Evolutionary conservation across 140 eudicot genomes (phyloP), one percentile per base, ranked within the genome.

Genomic region (Bidens hawaiensis): DNA sequence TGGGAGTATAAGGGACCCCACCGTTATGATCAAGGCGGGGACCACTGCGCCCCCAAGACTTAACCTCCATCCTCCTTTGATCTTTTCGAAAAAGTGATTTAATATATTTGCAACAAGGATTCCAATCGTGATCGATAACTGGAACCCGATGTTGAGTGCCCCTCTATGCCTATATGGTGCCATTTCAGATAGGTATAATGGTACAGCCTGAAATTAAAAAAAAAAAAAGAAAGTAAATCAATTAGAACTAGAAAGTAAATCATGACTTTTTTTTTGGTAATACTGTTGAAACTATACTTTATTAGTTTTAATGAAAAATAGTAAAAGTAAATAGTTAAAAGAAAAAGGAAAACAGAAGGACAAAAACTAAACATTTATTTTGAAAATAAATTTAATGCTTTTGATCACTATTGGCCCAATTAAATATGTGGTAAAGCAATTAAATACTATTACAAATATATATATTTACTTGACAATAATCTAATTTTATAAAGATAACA

Each of bases 131-230:
- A 86, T 79, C 4, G 94, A 90, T 5, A 90, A 62, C 5, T 90
- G 97, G 33, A 90, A 90, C 0, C 85, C 87, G 23, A 83, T 90
- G 78, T 90, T 90, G 17, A 90, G 90, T 3, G 94, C 78, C 43
- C 97, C 97, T 72, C 95, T 76, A 77, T 70, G 83, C 70, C 79
- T 83, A 85, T 79, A 83, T 0, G 97, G 97, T 3, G 97, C 97
- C 97, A 90, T 90, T 62, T 90, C 97, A 0, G 95, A 90, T 2
- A 89, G 86, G 79, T 89, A 89, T 7, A 89, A 76, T 3, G 97
- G 97, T n/a, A 89, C 97, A 12, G 97, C 78, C 97, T 90, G 90
- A 56, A 42, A 42, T 59, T 31, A 21, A 14, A 13, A 55, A 55
- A 12, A 57, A 25, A 21, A 4, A 1, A n/a, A 47, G 15, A 38